Base-by-base conservation (phyloP, 192 early-diverging fungal species). In the Chytriomyces confervae region DNA sequence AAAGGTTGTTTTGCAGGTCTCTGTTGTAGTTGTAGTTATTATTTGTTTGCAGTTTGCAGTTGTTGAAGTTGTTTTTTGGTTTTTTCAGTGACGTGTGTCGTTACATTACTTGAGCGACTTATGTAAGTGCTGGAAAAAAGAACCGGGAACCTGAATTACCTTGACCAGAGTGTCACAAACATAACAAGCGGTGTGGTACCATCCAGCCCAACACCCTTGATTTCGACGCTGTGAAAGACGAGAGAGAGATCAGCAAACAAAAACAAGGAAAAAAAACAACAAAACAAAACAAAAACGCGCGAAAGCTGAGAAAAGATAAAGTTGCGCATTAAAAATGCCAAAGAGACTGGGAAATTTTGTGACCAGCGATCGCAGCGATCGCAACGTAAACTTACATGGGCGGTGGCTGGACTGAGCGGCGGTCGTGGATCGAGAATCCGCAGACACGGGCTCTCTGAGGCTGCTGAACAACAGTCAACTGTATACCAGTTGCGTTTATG, bases 111-210 rank as follows among this genome's bases (percentile, higher is more conserved):
- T 36, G 36, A 36, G 36, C 36, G 36, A 1, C 36, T 36, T 36
- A 36, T 36, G 36, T 36, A 36, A 36, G 36, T 36, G 36, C 4
- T 57, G 13, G 53, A 20, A 57, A 20, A 2, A 57, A 36, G 53
- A 57, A 57, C 13, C 13, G 53, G 20, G 36, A 36, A 13, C 20
- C 36, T 36, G 36, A 36, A 36, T 62, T 45, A 79, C 70, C 46
- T 44, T 6, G 69, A 62, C 77, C 77, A 79, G 6, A 79, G 50
- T 18, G 77, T 64, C 24, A 50, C 77, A 44, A 79, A 79, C 29
- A 72, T 24, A 6, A 79, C 48, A 0, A 79, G 45, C 16, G 66
- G 46, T 2, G 57, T 23, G 48, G 69, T 27, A 43, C 24, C 36
- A 8, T 79, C 62, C 20, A 43, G 46, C 24, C 3, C 50, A 44